Evolutionary conservation across 78 protist genomes (phyloP).

Genomic region (Polysphondylium violaceum): DNA sequence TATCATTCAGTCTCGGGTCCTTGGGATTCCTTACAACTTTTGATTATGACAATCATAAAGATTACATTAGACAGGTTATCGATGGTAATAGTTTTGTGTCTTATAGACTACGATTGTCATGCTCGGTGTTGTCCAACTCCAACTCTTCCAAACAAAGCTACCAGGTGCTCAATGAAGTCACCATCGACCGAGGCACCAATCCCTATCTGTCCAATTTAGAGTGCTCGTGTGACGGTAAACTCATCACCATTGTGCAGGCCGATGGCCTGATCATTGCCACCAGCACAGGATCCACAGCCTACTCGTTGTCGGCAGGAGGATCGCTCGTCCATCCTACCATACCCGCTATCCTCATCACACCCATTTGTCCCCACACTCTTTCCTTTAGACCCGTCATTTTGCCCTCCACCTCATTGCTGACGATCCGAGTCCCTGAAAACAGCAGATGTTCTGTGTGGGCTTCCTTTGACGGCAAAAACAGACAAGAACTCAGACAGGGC

Average conservation of each 20-base stretch:
- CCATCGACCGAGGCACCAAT: constrained; percentile 80
- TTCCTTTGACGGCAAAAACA: constrained; percentile 81
- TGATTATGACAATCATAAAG: constrained; percentile 46
- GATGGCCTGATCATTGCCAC: constrained; percentile 91
- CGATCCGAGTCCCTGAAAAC: constrained; percentile 56
- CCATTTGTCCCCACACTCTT: constrained; percentile 95
- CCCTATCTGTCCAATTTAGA: constrained; percentile 89
- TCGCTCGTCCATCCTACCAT: constrained; percentile 92
- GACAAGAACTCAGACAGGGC: constrained; percentile 74
- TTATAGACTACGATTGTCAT: constrained; percentile 60
- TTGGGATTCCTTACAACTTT: constrained; percentile 94
- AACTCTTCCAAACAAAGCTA: no score
- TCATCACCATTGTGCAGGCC: constrained; percentile 90
- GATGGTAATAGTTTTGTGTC: constrained; percentile 82
- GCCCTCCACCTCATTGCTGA: constrained; percentile 72
- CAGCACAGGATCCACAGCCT: constrained; percentile 94
- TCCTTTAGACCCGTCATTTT: constrained; percentile 93
- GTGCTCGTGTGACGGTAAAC: constrained; percentile 80
- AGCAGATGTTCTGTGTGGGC: constrained; percentile 70
- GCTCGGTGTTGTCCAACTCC: constrained; percentile 53
- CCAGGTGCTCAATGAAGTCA: constrained; percentile 83
- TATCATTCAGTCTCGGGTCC: constrained; percentile 89
- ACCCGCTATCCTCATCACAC: constrained; percentile 90
- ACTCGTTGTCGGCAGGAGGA: constrained; percentile 95
- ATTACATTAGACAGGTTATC: constrained; percentile 52